Evolutionary conservation across 208 protist species (phyloP), one percentile per base, ranked within the genome.

Genomic region (Leishmania amazonensis): DNA sequence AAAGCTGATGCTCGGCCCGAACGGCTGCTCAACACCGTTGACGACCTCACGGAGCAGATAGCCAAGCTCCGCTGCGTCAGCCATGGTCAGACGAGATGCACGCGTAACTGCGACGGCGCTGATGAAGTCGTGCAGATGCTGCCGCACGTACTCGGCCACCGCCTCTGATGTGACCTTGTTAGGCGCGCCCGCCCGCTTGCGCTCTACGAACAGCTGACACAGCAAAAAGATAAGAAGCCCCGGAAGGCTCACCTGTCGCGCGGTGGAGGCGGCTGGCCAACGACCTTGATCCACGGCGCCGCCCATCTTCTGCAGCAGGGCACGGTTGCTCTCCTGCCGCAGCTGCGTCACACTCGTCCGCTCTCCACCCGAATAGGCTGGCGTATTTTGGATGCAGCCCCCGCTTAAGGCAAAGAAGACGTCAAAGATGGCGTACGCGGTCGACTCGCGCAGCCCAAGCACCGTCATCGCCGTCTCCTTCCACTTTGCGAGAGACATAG

Each of bases 71-170:
- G 93, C 87, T 5, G 91, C 89, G 82, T 98, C 95, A 11, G 80
- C 81, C 38, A 92, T 70, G 24, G 94, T 97, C 24, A 98, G 85
- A 2, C 93, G 89, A 15, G 91, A 93, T 7, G 84, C 84, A 2
- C 93, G 88, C 4, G 91, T 96, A 15, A 93, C 90, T 0, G 91
- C 88, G 3, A 96, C 91, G 19, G 89, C 91, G 4, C 82, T 93
- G 70, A 98, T 93, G 83, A 95, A 97, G 78, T 98, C 95, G 83
- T 95, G 90, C 78, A 98, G 82, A 62, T 96, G 89, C 83, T 96
- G 90, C 47, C 89, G 86, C 65, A 98, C 87, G 76, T 89, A 93
- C 78, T 89, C 92, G 54, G 91, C 85, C 17, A 96, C 76, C 35
- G 86, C 75, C 58, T 89, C 89, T 45, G 81, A 87, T 54, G 89